Conservation (phyloP, 2,329 filamentous ascomycete genomes). For the Colletotrichum tamarilloi region DNA sequence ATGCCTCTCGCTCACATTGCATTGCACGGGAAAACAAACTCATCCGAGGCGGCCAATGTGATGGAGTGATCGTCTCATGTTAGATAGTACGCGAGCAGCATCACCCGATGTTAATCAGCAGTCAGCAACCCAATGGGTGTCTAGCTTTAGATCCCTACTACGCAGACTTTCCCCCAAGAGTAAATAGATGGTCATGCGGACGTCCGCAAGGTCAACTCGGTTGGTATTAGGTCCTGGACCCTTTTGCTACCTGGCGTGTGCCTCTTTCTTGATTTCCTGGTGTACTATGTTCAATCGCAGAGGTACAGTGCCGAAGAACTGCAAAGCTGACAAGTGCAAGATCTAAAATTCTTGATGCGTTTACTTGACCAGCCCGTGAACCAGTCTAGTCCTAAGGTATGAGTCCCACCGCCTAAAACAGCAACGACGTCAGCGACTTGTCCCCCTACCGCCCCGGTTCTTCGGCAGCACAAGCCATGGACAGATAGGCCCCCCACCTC, state of each 20-base stretch:
- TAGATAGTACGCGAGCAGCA: neutral
- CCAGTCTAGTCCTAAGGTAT: neutral
- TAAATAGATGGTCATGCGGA: constrained; percentile 7
- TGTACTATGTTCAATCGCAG: no score
- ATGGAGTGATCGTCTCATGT: constrained; percentile 25
- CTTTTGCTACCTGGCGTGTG: neutral
- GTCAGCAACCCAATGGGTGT: neutral
- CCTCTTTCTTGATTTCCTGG: no score
- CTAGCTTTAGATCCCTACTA: neutral
- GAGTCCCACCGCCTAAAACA: neutral
- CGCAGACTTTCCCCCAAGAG: neutral
- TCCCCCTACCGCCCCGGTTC: neutral
- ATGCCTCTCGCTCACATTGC: neutral
- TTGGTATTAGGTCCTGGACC: neutral
- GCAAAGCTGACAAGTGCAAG: neutral
- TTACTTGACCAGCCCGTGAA: neutral
- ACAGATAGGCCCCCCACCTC: constrained; percentile 6
- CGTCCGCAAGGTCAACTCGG: constrained; percentile 4
- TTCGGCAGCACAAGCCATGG: constrained; percentile 6
- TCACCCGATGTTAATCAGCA: neutral
- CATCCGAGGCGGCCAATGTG: neutral
- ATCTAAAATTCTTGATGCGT: neutral
- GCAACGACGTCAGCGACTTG: constrained; percentile 28
- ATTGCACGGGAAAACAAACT: neutral
- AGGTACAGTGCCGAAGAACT: neutral